Base-by-base conservation (phyloP, 805 yeast species). In the Suhomyces sp. region DNA sequence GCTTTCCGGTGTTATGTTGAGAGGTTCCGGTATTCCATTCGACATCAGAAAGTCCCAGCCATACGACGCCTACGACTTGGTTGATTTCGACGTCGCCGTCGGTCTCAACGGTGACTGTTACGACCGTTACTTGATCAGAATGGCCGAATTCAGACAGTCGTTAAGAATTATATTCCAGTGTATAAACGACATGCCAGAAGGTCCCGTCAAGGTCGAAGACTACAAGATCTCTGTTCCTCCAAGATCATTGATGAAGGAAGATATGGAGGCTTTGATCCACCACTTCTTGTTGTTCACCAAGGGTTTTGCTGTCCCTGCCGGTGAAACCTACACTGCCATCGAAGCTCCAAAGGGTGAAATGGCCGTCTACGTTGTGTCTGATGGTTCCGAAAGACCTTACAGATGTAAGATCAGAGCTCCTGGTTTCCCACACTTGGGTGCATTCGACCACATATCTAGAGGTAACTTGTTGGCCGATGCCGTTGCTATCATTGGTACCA, bases 311-410 rank as follows among this genome's bases (percentile, higher is more conserved):
- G 96, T 90, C 44, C 96, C 96, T 45, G 87, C 84, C 51, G 96
- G 96, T 66, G 96, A 90, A 75, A 87, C 96, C 9, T 90, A 90
- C 70, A 88, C 94, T 48, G 93, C 89, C 53, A 89, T 90, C 60
- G 96, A 90, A 76, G 96, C 96, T 23, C 96, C 96, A 69, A 90
- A 90, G 82, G 96, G 96, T 69, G 96, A 90, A 74, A 88, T 90
- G 94, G 96, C 88, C 55, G 96, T 88, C 52, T 90, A 86, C 66
- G 85, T 90, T 49, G 96, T 90, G 52, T 84, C 91, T 60, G 96
- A 90, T 74, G 96, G 96, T 52, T 73, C 87, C 54, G 96, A 90
- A 76, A 83, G 94, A 72, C 96, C 96, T 35, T 90, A 90, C 77
- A 84, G 91, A 75, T 88, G 96, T 78, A 89, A 88, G 78, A 89